Evolutionary conservation across 2,329 filamentous ascomycete genomes (phyloP).

Genomic region (Tolypocladium inflatum): DNA sequence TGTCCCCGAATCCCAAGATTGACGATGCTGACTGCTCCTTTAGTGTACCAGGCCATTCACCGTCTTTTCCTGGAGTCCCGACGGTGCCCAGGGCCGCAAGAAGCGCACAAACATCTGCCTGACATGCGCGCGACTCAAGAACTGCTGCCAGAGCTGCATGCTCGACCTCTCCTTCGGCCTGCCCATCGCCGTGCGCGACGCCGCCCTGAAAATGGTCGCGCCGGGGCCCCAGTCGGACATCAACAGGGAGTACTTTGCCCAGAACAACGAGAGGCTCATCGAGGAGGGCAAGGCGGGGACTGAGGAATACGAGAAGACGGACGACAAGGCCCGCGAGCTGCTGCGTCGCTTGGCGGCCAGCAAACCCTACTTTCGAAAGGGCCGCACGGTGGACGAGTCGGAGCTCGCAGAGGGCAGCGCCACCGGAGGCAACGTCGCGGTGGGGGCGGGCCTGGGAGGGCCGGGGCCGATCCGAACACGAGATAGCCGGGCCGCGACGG

Average conservation of each 20-base stretch:
- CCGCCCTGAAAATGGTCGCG: slow-evolving; percentile 94
- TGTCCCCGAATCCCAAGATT: background rate
- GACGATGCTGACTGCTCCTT: background rate
- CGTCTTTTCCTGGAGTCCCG: slow-evolving; percentile 88
- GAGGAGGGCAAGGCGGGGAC: slow-evolving; percentile 79
- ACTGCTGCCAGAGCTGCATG: slow-evolving; percentile 99
- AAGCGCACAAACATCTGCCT: slow-evolving; percentile 94
- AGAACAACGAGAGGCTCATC: slow-evolving; percentile 92
- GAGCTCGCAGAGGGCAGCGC: slow-evolving; percentile 22
- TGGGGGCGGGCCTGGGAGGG: slow-evolving; percentile 49
- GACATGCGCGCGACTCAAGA: slow-evolving; percentile 93
- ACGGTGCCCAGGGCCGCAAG: slow-evolving; percentile 77
- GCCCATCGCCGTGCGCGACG: slow-evolving; percentile 89
- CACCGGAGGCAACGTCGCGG: slow-evolving; percentile 35
- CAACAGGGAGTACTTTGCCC: slow-evolving; percentile 95
- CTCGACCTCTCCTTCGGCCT: slow-evolving; percentile 92
- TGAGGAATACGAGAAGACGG: slow-evolving; percentile 92
- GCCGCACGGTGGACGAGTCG: slow-evolving; percentile 59
- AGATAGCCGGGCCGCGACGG: slow-evolving; percentile 45
- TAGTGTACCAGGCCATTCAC: slow-evolving; percentile 89
- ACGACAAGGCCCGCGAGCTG: slow-evolving; percentile 90
- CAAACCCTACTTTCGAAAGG: slow-evolving; percentile 91
- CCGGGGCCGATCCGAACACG: slow-evolving; percentile 74
- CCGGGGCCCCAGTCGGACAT: slow-evolving; percentile 86
- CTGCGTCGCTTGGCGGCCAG: slow-evolving; percentile 77